Evolutionary conservation across 345 rosid genomes (phyloP), one percentile per base, ranked within the genome.

Genomic region (Arabis alpina): DNA sequence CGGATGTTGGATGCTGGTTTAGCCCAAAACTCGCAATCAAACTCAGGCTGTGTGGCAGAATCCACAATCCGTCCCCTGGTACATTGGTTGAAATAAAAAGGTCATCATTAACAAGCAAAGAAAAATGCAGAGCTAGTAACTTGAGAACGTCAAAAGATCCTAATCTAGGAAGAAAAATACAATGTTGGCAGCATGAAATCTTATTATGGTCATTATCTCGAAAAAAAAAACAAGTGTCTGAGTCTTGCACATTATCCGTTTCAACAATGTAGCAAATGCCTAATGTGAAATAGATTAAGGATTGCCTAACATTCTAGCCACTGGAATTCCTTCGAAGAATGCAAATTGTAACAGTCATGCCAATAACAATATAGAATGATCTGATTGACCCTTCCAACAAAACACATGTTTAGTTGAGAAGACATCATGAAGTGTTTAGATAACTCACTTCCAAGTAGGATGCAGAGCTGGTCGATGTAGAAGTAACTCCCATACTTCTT

Each of bases 361-460:
- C 34, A 54, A 66, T 16, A 11, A 53, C 42, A 30, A 30, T 15
- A 44, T 61, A 45, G 28, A 54, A 45, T n/a, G 71, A 44, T 44
- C 54, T 49, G 12, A 27, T 41, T 59, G n/a, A 60, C 41, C 34
- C 14, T 39, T 43, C 48, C 7, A 54, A 50, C 51, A 16, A 34
- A 25, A 56, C 23, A 36, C 14, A 73, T 58, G 37, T 43, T 34
- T 8, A 15, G n/a, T 4, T 36, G 19, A 54, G 55, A 62, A 61
- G 44, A 68, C 12, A 64, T 14, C 34, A n/a, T 30, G 47, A 32
- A 57, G 54, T 8, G 36, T 39, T 27, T 39, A 23, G 49, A 8
- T 56, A 64, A 75, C 88, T 61, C 76, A 88, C 95, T 28, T 85
- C 92, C 95, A 88, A 66, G 77, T 81, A 53, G 80, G 71, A 58